phyloP scores from a whole-genome alignment of 768 basidiomycete genomes.

The Agaricus blazei region DNA sequence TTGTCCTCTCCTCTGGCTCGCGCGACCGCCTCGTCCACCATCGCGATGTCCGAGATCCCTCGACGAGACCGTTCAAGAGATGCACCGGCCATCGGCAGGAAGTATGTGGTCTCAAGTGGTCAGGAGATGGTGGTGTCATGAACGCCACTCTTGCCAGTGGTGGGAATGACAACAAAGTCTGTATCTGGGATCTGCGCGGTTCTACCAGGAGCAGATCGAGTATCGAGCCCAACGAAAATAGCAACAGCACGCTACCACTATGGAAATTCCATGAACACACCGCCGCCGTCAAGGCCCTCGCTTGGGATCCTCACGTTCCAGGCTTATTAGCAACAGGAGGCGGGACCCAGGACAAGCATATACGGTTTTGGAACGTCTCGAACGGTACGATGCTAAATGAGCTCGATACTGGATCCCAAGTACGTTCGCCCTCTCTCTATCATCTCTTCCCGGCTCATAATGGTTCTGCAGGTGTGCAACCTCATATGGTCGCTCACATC shows the following conservation, averaged over 20 bases:
- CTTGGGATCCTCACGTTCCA: conserved; percentile 94
- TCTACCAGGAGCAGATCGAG: conserved; percentile 18
- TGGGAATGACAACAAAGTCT: conserved; percentile 98
- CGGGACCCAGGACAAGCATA: conserved; percentile 98
- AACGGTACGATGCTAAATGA: conserved; percentile 83
- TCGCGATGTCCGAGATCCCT: conserved; percentile 80
- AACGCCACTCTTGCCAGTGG: conserved; percentile 78
- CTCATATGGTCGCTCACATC: conserved; percentile 94
- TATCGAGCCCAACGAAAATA: conserved; percentile 28
- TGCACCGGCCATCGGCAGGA: conserved; percentile 84
- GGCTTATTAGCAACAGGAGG: conserved; percentile 93
- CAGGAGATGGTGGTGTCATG: conserved; percentile 38
- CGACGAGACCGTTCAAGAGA: conserved; percentile 59
- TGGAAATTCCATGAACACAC: conserved; percentile 97
- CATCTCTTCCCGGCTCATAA: conserved; percentile 9
- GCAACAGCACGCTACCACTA: conserved; percentile 42
- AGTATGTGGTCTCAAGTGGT: conserved; percentile 96
- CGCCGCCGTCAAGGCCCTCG: conserved; percentile 95
- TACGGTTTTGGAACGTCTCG: conserved; percentile 93
- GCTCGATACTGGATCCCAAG: conserved; percentile 95
- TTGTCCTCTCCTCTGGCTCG: conserved; percentile 85
- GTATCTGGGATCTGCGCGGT: conserved; percentile 90
- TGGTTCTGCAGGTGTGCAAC: conserved; percentile 76
- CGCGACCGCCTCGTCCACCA: conserved; percentile 89
- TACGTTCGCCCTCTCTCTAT: conserved; percentile 28